Base-by-base conservation (phyloP, 306 rosid species). In the Corylus heterophylla region DNA sequence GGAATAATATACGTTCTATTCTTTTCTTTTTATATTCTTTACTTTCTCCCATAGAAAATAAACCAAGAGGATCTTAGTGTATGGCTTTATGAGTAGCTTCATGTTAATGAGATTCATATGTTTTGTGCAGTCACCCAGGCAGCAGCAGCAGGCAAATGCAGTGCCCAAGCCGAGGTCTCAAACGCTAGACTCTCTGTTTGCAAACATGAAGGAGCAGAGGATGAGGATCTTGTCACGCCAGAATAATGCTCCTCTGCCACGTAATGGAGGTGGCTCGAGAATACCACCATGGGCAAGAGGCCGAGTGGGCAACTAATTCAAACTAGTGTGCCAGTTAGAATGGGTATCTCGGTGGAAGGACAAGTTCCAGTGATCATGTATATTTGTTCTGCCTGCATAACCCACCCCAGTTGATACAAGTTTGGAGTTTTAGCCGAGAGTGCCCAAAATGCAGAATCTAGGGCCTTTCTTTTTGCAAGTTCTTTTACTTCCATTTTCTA, bases 151-250 rank as follows among this genome's bases (percentile, higher is more conserved):
- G 68, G 79, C 50, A 37, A 80, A 81, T 79, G 70, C 4, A 48
- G 55, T 76, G 84, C 79, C 86, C 2, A 88, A 86, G 86, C 98
- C 88, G 75, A 92, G 74, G 86, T 89, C 93, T 44, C 93, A 92
- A 45, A 94, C 97, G 4, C 82, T 94, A 47, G 98, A 94, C 84
- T 90, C 89, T 3, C 77, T 89, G 76, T 94, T 94, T 83, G 97
- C 98, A 64, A 92, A 91, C 85, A 85, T 92, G 94, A 91, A 83
- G 85, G 94, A 92, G 87, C 92, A 94, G 75, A 91, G 98, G 80
- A 78, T 91, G 92, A 92, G 83, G 78, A 79, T 55, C 9, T 72
- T 78, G 35, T 81, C 97, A 42, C 91, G 82, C 80, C 90, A 84
- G 83, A 90, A 81, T 78, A 67, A 18, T 67, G 72, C 68, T 70